phyloP scores from a whole-genome alignment of 352 stramenopile species.

The Aphanomyces cochlioides region DNA sequence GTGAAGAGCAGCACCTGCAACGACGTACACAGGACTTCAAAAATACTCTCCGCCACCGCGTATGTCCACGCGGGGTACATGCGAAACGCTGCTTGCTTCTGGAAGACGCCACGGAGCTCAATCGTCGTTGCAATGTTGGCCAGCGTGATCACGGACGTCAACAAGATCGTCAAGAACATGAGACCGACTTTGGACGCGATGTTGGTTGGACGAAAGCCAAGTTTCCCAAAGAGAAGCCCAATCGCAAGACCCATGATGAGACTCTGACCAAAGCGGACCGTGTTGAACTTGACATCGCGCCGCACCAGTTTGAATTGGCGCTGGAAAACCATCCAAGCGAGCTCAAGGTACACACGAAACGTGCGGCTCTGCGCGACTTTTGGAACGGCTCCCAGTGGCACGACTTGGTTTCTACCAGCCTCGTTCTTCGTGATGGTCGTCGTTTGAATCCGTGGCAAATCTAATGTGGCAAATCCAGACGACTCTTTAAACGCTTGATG shows the following conservation, averaged over 20 bases:
- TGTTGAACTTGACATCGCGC: conserved; percentile 53
- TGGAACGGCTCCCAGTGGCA: background rate
- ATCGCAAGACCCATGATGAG: conserved; percentile 42
- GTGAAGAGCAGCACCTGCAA: conserved; percentile 25
- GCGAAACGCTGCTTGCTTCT: conserved; percentile 25
- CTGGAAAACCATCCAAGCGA: conserved; percentile 11
- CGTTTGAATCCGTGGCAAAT: background rate
- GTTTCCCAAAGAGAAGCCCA: conserved; percentile 39
- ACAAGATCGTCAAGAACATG: conserved; percentile 30
- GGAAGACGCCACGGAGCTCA: conserved; percentile 21
- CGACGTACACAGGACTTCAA: background rate
- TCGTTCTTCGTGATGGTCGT: background rate
- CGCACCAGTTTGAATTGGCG: conserved; percentile 47
- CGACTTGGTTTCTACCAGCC: background rate
- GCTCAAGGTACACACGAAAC: background rate
- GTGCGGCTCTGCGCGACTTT: background rate
- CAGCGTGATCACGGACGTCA: conserved; percentile 28
- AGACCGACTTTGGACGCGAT: conserved; percentile 32
- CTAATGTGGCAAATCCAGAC: background rate
- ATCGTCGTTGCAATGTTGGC: conserved; percentile 30
- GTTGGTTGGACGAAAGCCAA: conserved; percentile 13
- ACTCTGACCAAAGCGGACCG: conserved; percentile 51
- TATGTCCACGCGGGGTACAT: conserved; percentile 22
- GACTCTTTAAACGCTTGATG: conserved; percentile 22
- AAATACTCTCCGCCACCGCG: conserved; percentile 7